Evolutionary conservation across 106 monocot genomes (phyloP).

Genomic region (Dendrobium huoshanense): DNA sequence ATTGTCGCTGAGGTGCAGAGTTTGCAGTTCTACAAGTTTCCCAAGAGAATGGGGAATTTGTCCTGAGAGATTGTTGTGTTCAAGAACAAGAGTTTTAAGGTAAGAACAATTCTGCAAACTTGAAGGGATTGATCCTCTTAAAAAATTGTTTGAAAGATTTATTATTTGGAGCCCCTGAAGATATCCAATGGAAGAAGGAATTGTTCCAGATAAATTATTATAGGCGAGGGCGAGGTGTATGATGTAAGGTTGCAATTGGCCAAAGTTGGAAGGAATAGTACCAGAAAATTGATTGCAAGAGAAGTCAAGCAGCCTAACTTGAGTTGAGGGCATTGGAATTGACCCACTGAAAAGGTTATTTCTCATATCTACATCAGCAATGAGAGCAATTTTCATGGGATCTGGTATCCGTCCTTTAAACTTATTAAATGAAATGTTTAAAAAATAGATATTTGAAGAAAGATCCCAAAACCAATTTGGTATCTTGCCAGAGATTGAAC

Average conservation of each 20-base stretch:
- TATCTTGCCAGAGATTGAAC: slow-evolving; percentile 23
- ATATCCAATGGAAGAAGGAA: slow-evolving; percentile 21
- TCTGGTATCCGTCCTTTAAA: slow-evolving; percentile 20
- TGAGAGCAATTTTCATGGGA: slow-evolving; percentile 1
- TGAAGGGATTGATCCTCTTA: slow-evolving; percentile 1
- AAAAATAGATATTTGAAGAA: not conserved
- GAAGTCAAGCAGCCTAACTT: not conserved
- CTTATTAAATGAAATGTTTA: slow-evolving; percentile 21
- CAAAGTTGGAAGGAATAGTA: slow-evolving; percentile 1
- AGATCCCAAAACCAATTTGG: not conserved
- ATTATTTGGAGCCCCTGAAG: slow-evolving; percentile 20
- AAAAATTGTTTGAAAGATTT: slow-evolving; percentile 11
- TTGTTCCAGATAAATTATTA: slow-evolving; percentile 21
- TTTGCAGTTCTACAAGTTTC: not conserved
- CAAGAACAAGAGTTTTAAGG: slow-evolving; percentile 9
- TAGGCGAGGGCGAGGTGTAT: slow-evolving; percentile 29
- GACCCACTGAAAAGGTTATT: not conserved
- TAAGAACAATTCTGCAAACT: slow-evolving; percentile 11
- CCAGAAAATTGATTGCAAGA: not conserved
- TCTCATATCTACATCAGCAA: not conserved
- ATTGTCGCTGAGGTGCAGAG: slow-evolving; percentile 9
- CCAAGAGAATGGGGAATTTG: not conserved
- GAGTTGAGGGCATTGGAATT: slow-evolving; percentile 10
- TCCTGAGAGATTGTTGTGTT: not conserved
- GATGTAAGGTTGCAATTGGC: slow-evolving; percentile 6